Evolutionary conservation across 352 stramenopile species (phyloP), one percentile per base, ranked within the genome.

Genomic region (Pythium dissotocum): DNA sequence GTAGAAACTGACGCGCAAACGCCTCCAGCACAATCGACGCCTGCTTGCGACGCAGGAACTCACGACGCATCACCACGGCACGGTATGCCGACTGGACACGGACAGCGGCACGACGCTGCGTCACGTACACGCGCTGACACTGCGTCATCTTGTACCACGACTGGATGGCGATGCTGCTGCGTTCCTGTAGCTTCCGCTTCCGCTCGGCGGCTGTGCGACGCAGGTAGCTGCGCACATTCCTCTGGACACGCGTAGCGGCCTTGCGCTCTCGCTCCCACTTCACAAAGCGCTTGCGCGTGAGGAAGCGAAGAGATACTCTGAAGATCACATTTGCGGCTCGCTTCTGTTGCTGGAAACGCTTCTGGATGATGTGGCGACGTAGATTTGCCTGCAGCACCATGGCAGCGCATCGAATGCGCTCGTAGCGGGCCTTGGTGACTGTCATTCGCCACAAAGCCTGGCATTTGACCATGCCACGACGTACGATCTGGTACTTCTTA

Each of bases 1-100:
- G 80, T 5, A 93, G 55, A 54, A 86, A 64, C 64, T 95, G 87
- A 0, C 87, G 87, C 7, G 90, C 73, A 57, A 92, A 90, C 1
- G 87, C 76, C 26, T 82, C 75, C 9, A 93, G 32, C n/a, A 84
- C 77, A 21, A 92, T 89, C 4, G 78, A 83, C 5, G 85, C 83
- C 14, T 71, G 60, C 56, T 83, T 85, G 24, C 77, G 72, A 6
- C 54, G 51, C 10, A 89, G 36, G 55, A 90, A 95, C 24, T 53
- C 68, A 8, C 76, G 80, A 16, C 80, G 82, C 14, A 65, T 63
- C 8, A 67, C 75, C 14, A 81, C 59, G 24, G 75, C 71, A 10
- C 83, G 83, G 24, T 85, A 80, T 40, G 61, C 67, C 2, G 78
- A 79, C 73, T 93, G 85, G 26, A 93, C 61, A 26, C 46, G 58